A percentile compares a stretch with the other conserved stretches of the same genome.
These are phyloP conservation scores for Blastobotrys muscicola DNA, from an alignment of 805 yeast species.

Conservation along the genomic window DNA sequence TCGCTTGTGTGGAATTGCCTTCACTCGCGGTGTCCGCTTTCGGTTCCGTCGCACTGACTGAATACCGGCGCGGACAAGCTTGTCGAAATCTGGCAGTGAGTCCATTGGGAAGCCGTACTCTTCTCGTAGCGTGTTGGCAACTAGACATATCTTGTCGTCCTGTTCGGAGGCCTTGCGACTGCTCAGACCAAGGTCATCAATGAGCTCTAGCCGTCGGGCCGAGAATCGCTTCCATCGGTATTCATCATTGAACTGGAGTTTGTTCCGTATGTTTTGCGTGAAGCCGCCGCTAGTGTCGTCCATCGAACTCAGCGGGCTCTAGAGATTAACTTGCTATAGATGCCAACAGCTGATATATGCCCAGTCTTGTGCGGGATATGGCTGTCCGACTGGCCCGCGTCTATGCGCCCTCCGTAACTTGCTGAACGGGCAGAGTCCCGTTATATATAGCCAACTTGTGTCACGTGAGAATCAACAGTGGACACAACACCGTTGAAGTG, in stretches of 20 bases:
- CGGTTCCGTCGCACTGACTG: conserved; percentile 88
- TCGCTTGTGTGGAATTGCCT: neutral
- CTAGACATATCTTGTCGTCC: conserved; percentile 67
- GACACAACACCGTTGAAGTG: too few relatives aligned
- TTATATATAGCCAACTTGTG: too few relatives aligned
- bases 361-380: too few relatives aligned
- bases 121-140: conserved; percentile 64
- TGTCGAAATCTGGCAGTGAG: conserved; percentile 67
- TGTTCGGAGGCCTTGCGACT: conserved; percentile 85
- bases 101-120: conserved; percentile 66
- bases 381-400: too few relatives aligned
- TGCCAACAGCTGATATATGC: too few relatives aligned
- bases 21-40: conserved; percentile 15
- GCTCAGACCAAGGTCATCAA: conserved; percentile 59
- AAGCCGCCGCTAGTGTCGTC: conserved; percentile 29
- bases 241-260: conserved; percentile 71
- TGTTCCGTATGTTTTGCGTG: conserved; percentile 48
- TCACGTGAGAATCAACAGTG: too few relatives aligned
- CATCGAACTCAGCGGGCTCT: too few relatives aligned
- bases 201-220: conserved; percentile 81
- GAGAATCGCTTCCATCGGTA: conserved; percentile 81
- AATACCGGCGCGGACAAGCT: conserved; percentile 83
- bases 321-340: too few relatives aligned
- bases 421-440: too few relatives aligned
- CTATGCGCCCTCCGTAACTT: too few relatives aligned